Evolutionary conservation across 306 rosid genomes (phyloP).

Genomic region (Vigna radiata): DNA sequence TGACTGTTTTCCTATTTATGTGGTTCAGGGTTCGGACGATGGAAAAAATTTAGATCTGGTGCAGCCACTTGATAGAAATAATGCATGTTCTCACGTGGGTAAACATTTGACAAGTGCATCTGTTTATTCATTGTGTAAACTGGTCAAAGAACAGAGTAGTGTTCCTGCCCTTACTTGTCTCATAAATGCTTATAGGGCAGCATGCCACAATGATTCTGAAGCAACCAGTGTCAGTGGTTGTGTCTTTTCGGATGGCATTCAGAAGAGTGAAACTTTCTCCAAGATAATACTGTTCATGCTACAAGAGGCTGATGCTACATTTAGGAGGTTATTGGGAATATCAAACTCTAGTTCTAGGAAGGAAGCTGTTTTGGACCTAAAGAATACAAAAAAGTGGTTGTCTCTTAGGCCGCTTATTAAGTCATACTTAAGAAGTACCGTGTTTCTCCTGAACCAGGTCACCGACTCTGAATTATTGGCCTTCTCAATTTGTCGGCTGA

Average conservation of each 20-base stretch:
- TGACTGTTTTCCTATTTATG: background rate
- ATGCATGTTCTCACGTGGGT: constrained; percentile 36
- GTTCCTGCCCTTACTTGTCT: constrained; percentile 71
- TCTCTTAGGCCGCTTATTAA: constrained; percentile 69
- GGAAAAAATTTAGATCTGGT: constrained; percentile 49
- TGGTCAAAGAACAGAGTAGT: constrained; percentile 62
- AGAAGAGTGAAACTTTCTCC: constrained; percentile 63
- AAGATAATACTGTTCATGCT: constrained; percentile 71
- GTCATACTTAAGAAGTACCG: constrained; percentile 77
- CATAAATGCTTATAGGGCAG: constrained; percentile 77
- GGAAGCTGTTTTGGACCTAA: constrained; percentile 69
- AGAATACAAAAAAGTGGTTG: constrained; percentile 69
- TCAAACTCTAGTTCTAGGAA: constrained; percentile 60
- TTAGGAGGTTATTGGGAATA: constrained; percentile 71
- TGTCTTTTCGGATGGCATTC: constrained; percentile 54
- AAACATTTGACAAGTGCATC: constrained; percentile 58
- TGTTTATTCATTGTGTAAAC: constrained; percentile 64
- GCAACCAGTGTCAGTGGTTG: constrained; percentile 44
- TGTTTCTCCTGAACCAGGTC: constrained; percentile 76
- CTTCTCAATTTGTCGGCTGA: constrained; percentile 67
- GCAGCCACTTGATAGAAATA: constrained; percentile 46
- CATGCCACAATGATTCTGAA: constrained; percentile 69
- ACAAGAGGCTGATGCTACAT: constrained; percentile 70
- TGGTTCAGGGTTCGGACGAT: constrained; percentile 69
- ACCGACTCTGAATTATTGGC: constrained; percentile 75